Conservation (phyloP, 1,284 basidiomycete genomes). For the Malassezia obtusa region DNA sequence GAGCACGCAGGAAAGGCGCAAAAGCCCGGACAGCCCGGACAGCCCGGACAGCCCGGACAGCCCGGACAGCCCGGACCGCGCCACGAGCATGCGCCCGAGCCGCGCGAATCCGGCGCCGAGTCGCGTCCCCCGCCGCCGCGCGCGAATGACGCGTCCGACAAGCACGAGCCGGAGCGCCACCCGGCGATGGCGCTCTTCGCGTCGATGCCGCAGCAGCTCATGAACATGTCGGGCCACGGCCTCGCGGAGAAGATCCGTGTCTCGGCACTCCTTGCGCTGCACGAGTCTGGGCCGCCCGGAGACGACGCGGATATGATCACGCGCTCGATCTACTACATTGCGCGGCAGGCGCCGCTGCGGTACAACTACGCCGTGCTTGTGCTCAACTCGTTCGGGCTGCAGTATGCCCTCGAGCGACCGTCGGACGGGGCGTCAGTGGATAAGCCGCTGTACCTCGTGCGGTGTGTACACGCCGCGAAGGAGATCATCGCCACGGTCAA, state of each 20-base stretch:
- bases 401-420: slow-evolving; percentile 68
- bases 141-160: not conserved
- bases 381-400: slow-evolving; percentile 85
- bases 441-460: slow-evolving; percentile 41
- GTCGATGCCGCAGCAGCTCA: not conserved
- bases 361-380: slow-evolving; percentile 42
- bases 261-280: slow-evolving; percentile 13
- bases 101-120: not conserved
- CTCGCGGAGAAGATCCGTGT: slow-evolving; percentile 10
- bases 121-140: not conserved
- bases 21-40: no score
- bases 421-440: slow-evolving; percentile 32
- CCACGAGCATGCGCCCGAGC: not conserved
- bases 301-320: slow-evolving; percentile 36
- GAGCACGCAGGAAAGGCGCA: not conserved
- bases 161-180: not conserved
- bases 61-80: no score
- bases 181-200: not conserved
- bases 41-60: no score
- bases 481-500: slow-evolving; percentile 30
- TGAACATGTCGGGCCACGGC: slow-evolving; percentile 2
- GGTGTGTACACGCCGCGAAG: slow-evolving; percentile 43
- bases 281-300: slow-evolving; percentile 15
- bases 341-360: slow-evolving; percentile 32
- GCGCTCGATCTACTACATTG: slow-evolving; percentile 35